Conservation (phyloP, 1,139 yeast genomes). For the Taiozyma sp. region DNA sequence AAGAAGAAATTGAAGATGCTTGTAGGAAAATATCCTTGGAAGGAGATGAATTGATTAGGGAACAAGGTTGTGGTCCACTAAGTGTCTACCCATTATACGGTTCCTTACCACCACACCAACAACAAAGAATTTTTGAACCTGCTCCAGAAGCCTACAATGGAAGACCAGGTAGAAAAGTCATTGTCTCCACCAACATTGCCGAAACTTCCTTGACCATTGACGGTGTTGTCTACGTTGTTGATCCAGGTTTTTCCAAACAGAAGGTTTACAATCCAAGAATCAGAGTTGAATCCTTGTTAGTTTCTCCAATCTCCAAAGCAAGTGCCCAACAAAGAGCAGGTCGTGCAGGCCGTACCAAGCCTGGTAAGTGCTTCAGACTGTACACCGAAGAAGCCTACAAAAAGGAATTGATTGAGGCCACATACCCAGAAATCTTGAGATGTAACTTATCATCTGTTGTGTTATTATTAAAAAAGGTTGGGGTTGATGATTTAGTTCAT, state of each 20-base stretch:
- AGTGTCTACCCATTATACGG: slow-evolving; percentile 92
- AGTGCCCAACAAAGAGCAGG: slow-evolving; percentile 99
- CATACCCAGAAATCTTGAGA: slow-evolving; percentile 92
- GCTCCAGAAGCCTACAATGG: slow-evolving; percentile 67
- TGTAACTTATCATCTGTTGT: slow-evolving; percentile 90
- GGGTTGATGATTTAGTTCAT: slow-evolving; percentile 93
- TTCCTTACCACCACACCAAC: slow-evolving; percentile 92
- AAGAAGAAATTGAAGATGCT: slow-evolving; percentile 97
- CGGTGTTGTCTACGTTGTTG: slow-evolving; percentile 95
- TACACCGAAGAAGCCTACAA: slow-evolving; percentile 97
- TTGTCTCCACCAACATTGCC: slow-evolving; percentile 94
- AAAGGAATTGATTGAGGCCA: slow-evolving; percentile 89
- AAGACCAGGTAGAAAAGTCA: slow-evolving; percentile 88
- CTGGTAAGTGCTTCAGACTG: slow-evolving; percentile 94
- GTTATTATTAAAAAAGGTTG: slow-evolving; percentile 85
- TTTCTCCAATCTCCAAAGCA: slow-evolving; percentile 95
- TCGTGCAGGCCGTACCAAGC: slow-evolving; percentile 99
- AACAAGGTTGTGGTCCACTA: slow-evolving; percentile 85
- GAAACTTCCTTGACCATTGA: slow-evolving; percentile 97
- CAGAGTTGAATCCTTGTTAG: slow-evolving; percentile 89
- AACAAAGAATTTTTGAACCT: slow-evolving; percentile 86
- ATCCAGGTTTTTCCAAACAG: slow-evolving; percentile 96
- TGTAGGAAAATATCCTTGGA: slow-evolving; percentile 83
- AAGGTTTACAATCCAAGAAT: slow-evolving; percentile 96
- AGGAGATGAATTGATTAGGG: slow-evolving; percentile 82